phyloP scores from a whole-genome alignment of 2,329 filamentous ascomycete species.

The Leptographium flavum region DNA sequence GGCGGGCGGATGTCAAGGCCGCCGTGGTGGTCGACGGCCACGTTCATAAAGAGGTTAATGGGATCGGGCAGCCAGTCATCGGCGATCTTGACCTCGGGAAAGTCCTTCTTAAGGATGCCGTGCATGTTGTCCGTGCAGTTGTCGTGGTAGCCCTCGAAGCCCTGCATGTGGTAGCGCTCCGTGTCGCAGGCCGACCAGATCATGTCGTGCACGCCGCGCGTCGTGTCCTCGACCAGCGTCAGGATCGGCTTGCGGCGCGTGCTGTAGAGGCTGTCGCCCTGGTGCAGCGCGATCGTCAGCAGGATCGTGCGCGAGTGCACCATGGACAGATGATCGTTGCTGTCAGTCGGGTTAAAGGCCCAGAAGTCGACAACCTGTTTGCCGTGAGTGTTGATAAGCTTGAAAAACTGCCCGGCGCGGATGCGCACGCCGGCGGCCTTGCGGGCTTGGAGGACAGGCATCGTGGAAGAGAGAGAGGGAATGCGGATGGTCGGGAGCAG shows the following conservation, averaged over 20 bases:
- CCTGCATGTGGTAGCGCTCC: conserved; percentile 22
- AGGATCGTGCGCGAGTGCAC: conserved; percentile 22
- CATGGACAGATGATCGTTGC: conserved; percentile 22
- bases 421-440: conserved; percentile 24
- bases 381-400: conserved; percentile 30
- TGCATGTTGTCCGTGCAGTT: conserved; percentile 26
- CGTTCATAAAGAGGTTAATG: conserved; percentile 30
- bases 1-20: conserved; percentile 19
- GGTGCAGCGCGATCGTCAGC: conserved; percentile 14
- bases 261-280: conserved; percentile 21
- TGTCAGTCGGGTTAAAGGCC: conserved; percentile 25
- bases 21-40: conserved; percentile 20
- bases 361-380: conserved; percentile 36
- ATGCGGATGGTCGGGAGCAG: no score
- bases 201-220: conserved; percentile 23
- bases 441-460: conserved; percentile 24
- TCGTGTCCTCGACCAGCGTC: conserved; percentile 22
- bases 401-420: conserved; percentile 23
- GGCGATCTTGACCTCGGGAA: conserved; percentile 14
- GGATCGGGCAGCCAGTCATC: conserved; percentile 23
- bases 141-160: conserved; percentile 22
- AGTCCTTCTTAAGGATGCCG: conserved; percentile 15
- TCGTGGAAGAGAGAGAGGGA: neutral
- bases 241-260: conserved; percentile 22
- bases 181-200: conserved; percentile 25